Evolutionary conservation across 2,329 filamentous ascomycete species (phyloP), one percentile per base, ranked within the genome.

Genomic region (Colletotrichum chrysophilum): DNA sequence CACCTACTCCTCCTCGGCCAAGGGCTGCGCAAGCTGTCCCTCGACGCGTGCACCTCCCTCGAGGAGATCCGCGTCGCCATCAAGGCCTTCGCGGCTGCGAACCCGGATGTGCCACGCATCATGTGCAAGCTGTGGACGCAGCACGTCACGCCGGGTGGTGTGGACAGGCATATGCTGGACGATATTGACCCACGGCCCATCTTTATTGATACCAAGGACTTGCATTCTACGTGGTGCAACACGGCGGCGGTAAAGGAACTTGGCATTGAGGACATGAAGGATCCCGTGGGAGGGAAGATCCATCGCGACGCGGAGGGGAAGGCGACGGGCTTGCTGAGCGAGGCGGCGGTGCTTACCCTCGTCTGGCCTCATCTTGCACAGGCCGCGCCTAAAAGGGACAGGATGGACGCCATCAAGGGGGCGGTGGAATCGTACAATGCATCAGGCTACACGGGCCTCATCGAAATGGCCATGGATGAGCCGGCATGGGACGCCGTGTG

Each of bases 381-480:
- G 5, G 86, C 89, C 2, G 84, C 89, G 0, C 85, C 87, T 4
- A 83, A 87, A 38, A 83, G 87, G 28, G 88, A 91, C 62, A 87
- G 87, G 43, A 86, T 88, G 67, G 84, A 85, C 7, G 86, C 87
- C 4, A 85, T 91, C 75, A 81, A 82, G 21, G 87, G 87, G 0
- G 90, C 89, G 0, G 85, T 91, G 28, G 79, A 84, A 4, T 85
- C 87, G 1, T 91, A 91, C 78, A 88, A 87, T 76, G 81, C 85
- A 0, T 88, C 86, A 2, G 90, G 90, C 2, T 91, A 89, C 78
- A 91, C 89, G 0, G 89, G 90, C 3, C 85, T 90, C 52, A 84
- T 91, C 9, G 90, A 92, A 68, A 91, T 92, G 90, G 90, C 90
- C 60, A 91, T 91, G 90, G 90, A 92, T 74, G 89, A 91, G 52